Evolutionary conservation across 1,139 yeast genomes (phyloP), one percentile per base, ranked within the genome.

Genomic region (Scheffersomyces illinoinensis): DNA sequence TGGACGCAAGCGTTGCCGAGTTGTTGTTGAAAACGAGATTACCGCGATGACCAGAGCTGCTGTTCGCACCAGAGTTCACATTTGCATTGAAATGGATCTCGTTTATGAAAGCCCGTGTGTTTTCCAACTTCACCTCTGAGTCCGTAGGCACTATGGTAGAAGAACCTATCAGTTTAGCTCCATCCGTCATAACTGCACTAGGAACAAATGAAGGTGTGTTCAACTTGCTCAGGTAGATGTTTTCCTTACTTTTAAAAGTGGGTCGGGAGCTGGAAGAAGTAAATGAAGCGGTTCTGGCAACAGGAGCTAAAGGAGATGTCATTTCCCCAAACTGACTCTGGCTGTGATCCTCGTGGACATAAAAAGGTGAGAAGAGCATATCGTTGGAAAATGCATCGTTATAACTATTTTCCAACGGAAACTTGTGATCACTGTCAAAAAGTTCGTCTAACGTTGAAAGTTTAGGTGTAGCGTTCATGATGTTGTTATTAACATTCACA

Each of bases 161-260:
- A 39, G 26, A 50, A 6, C 39, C 52, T 50, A 53, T 47, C 46
- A 33, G 54, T 23, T 21, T 24, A 5, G 51, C 21, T 20, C 26
- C 8, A 14, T 48, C 51, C 0, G 51, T 1, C 26, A 48, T 20
- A 10, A 48, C 21, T 8, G 57, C 56, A 43, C 63, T 60, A 10
- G 76, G 75, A 24, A 72, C 63, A 58, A 73, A 73, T 2, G 69
- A 62, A 0, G 75, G 75, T 24, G 69, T 68, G 53, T 68, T 69
- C 23, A 71, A 68, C 53, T 68, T 63, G 8, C 59, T 57, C 64
- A 64, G 62, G 57, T 71, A 72, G 3, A 71, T 65, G 59, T 72
- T 72, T n/a, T 59, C 57, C 48, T 53, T 58, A 47, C 47, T 20
- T 14, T 48, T 48, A 6, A 24, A 24, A 18, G 7, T 21, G 7